Conservation (phyloP, 331 rosid species). For the Pyrus hybrid region DNA sequence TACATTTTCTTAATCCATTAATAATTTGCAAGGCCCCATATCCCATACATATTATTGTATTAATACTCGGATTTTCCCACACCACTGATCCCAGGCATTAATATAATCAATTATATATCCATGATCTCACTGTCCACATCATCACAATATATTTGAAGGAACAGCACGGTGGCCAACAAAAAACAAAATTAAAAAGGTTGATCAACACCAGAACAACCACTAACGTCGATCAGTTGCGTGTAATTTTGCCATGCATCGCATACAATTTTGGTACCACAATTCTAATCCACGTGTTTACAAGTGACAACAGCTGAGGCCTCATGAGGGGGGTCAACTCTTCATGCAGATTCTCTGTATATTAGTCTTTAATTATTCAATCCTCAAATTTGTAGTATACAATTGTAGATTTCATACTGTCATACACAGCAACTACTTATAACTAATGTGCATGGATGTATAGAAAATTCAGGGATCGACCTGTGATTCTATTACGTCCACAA, state of each 20-base stretch:
- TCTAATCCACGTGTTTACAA: conserved; percentile 8
- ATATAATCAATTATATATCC: background rate
- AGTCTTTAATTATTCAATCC: background rate
- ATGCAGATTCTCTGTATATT: background rate
- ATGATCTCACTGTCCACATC: background rate
- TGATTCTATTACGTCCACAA: background rate
- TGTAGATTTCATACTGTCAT: background rate
- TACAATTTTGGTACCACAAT: background rate
- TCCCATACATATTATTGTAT: background rate
- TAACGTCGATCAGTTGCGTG: conserved; percentile 6
- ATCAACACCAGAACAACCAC: conserved; percentile 2
- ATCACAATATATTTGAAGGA: background rate
- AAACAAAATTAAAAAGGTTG: background rate
- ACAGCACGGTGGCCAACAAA: background rate
- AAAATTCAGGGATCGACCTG: background rate
- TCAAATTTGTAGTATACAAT: background rate
- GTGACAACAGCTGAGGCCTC: background rate
- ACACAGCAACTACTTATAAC: background rate
- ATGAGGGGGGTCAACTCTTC: background rate
- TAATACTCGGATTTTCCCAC: background rate
- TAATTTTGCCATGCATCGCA: conserved; percentile 6
- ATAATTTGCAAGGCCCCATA: background rate
- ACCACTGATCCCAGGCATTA: background rate
- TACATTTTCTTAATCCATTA: background rate
- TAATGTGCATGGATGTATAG: background rate